Percentiles rank a stretch among this genome's conserved stretches.
Evolutionary conservation across 768 basidiomycete species (phyloP).

Genomic region (Nidularia sp.): DNA sequence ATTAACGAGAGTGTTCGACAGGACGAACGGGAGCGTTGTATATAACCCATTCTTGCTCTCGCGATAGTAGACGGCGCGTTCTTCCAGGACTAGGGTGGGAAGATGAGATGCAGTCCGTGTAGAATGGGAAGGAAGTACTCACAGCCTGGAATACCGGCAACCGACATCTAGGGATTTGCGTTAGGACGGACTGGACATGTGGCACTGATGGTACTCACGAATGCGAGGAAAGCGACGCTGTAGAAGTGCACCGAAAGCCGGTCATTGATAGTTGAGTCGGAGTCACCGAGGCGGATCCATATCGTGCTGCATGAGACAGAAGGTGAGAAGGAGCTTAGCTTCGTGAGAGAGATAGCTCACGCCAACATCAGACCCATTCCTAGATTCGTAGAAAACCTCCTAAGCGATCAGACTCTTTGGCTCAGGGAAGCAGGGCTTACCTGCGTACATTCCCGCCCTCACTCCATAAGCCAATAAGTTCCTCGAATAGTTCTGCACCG

Average conservation of each 20-base stretch:
- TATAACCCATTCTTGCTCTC: constrained; percentile 59
- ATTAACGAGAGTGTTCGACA: constrained; percentile 50
- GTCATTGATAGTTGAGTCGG: constrained; percentile 39
- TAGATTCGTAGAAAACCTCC: constrained; percentile 4
- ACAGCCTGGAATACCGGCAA: constrained; percentile 57
- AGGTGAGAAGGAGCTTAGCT: constrained; percentile 19
- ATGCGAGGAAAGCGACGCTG: constrained; percentile 50
- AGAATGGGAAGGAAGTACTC: constrained; percentile 4
- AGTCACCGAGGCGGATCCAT: constrained; percentile 41
- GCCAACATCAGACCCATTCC: constrained; percentile 43
- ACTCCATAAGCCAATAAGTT: constrained; percentile 59
- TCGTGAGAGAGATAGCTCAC: constrained; percentile 17
- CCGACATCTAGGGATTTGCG: constrained; percentile 37
- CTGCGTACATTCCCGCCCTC: constrained; percentile 50
- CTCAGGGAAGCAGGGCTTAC: constrained; percentile 16
- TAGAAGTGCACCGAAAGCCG: constrained; percentile 52
- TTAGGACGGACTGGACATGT: not conserved
- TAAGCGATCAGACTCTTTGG: too few relatives aligned
- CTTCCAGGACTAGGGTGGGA: constrained; percentile 41
- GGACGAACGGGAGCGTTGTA: constrained; percentile 45
- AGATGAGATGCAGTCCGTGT: not conserved
- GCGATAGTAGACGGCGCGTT: constrained; percentile 51
- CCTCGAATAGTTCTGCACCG: constrained; percentile 42
- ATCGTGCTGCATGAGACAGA: constrained; percentile 31
- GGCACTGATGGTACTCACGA: constrained; percentile 23